Percentiles rank a stretch among this genome's conserved stretches.
Evolutionary conservation across 1,284 basidiomycete genomes (phyloP).

Genomic region (Athelia sp.): DNA sequence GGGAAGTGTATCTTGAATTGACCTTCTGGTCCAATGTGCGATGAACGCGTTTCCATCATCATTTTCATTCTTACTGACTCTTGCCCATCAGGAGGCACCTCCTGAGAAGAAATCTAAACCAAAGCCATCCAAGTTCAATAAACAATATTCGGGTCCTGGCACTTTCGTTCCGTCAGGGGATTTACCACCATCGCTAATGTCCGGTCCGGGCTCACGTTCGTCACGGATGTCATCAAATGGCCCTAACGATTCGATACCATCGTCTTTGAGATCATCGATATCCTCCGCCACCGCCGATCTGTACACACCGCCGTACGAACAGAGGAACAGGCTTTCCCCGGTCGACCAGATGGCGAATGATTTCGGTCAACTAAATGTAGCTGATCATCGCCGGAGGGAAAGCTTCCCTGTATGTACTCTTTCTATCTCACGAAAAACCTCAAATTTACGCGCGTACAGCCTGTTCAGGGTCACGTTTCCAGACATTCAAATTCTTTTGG

Average conservation of each 20-base stretch:
- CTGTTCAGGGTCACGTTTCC: conserved; percentile 20
- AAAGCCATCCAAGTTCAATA: conserved; percentile 45
- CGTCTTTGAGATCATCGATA: conserved; percentile 51
- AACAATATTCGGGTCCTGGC: conserved; percentile 72
- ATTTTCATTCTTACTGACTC: conserved; percentile 6
- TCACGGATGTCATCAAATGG: conserved; percentile 30
- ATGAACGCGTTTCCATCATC: conserved; percentile 15
- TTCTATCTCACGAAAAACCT: not conserved
- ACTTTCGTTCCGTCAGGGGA: conserved; percentile 60
- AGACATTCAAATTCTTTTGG: conserved; percentile 18
- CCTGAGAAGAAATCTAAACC: conserved; percentile 62
- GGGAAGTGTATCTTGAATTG: conserved; percentile 90
- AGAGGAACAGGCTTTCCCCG: conserved; percentile 29
- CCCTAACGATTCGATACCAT: conserved; percentile 51
- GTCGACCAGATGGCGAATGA: conserved; percentile 54
- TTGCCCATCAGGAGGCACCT: conserved; percentile 52
- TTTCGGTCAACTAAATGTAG: conserved; percentile 62
- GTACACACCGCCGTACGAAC: conserved; percentile 71
- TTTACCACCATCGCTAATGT: conserved; percentile 20
- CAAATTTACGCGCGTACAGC: conserved; percentile 7
- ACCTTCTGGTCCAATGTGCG: conserved; percentile 95
- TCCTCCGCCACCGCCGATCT: conserved; percentile 59
- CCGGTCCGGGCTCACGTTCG: conserved; percentile 27
- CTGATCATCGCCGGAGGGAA: conserved; percentile 46
- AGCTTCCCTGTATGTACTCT: conserved; percentile 56